Base-by-base conservation (phyloP, 2,329 filamentous ascomycete species). In the Sporothrix curviconia region DNA sequence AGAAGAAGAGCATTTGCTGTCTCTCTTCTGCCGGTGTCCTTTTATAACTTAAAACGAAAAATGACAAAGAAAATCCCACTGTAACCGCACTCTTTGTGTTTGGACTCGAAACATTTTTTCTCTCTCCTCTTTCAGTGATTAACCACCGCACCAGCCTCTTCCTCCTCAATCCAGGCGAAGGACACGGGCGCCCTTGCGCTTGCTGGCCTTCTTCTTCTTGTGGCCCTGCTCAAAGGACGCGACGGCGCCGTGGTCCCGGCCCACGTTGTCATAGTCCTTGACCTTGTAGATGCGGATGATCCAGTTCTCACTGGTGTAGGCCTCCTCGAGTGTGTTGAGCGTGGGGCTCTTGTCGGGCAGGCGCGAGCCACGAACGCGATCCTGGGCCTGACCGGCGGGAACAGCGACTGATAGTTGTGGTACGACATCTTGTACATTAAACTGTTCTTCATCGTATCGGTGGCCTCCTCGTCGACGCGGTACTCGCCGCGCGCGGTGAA, bases 351-450 rank as follows among this genome's bases (percentile, higher is more conserved):
- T 81, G 12, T 90, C 84, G n/a, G 94, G 95, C 53, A 97, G 77
- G 60, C 82, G 83, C 37, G 83, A 81, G 63, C 86, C 85, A 69
- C 94, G 91, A 63, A 99, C 94, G 65, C 94, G 87, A 71, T 99
- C 94, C 65, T 85, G 78, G 36, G 90, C 92, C 74, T 97, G 91
- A 61, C 94, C 94, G 2, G 81, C 44, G 92, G 92, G 82, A 97
- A 99, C 62, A 99, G 84, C 47, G 81, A 77, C 73, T 92, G 83
- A 79, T 89, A 99, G 81, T 97, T 97, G 83, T 99, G 89, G 82
- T 99, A 99, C 22, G 91, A 96, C 92, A 99, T 96, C 82, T 99
- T 99, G 84, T 99, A 99, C 92, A 97, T 96, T 80, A 99, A 82
- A 75, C 92, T 96, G 83, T 99, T 96, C 79, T 90, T 94, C 94